Evolutionary conservation across 1,139 yeast genomes (phyloP), one percentile per base, ranked within the genome.

Genomic region (Geotrichum reessii): DNA sequence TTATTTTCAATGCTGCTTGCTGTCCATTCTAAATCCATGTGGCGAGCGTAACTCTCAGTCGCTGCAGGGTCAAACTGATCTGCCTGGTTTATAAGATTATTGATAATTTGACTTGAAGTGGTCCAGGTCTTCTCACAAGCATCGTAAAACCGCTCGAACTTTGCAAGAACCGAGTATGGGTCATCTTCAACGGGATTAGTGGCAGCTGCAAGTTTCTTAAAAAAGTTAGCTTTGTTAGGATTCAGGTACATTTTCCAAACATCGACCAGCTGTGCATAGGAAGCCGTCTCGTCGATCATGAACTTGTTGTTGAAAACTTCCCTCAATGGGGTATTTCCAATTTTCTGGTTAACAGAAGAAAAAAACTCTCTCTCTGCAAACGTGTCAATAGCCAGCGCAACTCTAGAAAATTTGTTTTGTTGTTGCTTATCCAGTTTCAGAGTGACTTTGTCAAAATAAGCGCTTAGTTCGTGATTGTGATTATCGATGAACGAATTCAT

Each of bases 361-460:
- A 47, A 22, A 8, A 14, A 53, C 47, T 54, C 55, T 52, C 33
- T 56, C 40, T 55, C 46, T 53, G 56, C 44, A 37, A 37, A 37
- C 4, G 21, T 37, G 21, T 37, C 21, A 9, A 37, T 17, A 37
- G 44, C 8, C 9, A 9, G n/a, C 44, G 5, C 44, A 5, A 37
- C 19, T 2, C 17, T 33, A 11, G 40, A 33, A 6, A 9, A 6
- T 6, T 12, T 8, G 44, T 37, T 37, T 37, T 1, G 19, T 14
- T 37, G 44, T 17, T 37, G 44, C 44, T 37, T 17, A 37, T 37
- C 44, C 3, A 37, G 44, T 21, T 53, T 31, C 8, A 57, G 37
- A 17, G 37, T 87, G 46, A 91, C 80, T 63, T 81, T 82, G 66
- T 85, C 90, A 66, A 86, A 82, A 71, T 88, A 92, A 46, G 82